Percentiles rank a stretch among this genome's conserved stretches.
phyloP scores from a whole-genome alignment of 2,329 filamentous ascomycete genomes.

The Phialocephala subalpina region DNA sequence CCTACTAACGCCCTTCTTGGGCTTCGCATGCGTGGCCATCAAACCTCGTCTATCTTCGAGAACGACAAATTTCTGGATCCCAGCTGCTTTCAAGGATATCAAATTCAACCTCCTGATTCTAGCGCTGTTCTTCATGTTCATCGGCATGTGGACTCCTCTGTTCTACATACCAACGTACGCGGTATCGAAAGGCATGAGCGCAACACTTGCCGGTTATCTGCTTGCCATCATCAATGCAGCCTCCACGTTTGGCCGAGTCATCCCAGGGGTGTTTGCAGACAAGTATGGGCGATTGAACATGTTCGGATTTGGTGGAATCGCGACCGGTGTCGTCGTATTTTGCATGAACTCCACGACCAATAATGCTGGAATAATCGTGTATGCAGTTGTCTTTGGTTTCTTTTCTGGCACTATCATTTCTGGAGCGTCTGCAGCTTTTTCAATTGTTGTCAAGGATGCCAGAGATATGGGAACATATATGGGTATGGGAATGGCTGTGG shows the following conservation, averaged over 20 bases:
- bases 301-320: constrained; percentile 41
- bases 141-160: constrained; percentile 60
- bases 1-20: constrained; percentile 51
- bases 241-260: constrained; percentile 59
- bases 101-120: constrained; percentile 45
- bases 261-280: constrained; percentile 60
- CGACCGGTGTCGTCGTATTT: constrained; percentile 21
- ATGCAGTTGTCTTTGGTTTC: constrained; percentile 80
- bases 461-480: constrained; percentile 54
- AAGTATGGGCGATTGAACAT: constrained; percentile 59
- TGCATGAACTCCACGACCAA: constrained; percentile 31
- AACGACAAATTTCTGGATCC: constrained; percentile 42
- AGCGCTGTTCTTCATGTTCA: constrained; percentile 51
- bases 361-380: constrained; percentile 73
- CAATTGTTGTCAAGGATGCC: neutral
- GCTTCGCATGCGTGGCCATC: constrained; percentile 52
- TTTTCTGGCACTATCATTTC: constrained; percentile 81
- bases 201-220: constrained; percentile 56
- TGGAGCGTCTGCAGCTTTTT: constrained; percentile 52
- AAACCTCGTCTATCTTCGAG: constrained; percentile 47
- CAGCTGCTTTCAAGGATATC: constrained; percentile 45
- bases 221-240: constrained; percentile 59
- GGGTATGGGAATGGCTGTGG: constrained; percentile 57
- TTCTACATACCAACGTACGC: constrained; percentile 54
- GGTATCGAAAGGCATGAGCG: constrained; percentile 53